phyloP scores from a whole-genome alignment of 768 basidiomycete species.

The Tylopilus cervinicoccineus region DNA sequence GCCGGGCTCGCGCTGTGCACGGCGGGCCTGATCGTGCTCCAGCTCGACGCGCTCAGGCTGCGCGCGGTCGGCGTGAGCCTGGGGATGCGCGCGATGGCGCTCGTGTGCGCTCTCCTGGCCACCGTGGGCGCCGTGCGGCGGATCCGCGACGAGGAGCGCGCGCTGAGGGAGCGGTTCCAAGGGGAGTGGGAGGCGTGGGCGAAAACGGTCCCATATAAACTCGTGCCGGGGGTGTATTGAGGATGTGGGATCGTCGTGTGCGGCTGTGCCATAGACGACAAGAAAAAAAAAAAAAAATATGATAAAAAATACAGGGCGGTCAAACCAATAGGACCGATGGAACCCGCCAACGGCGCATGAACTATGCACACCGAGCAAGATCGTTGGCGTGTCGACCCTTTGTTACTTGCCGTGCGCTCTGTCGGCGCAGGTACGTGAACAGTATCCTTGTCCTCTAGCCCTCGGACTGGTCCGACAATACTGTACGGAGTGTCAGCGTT shows the following conservation, averaged over 20 bases:
- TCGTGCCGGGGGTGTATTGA: conserved; percentile 47
- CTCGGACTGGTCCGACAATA: conserved; percentile 22
- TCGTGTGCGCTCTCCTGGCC: conserved; percentile 6
- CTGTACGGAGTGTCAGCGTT: conserved; percentile 7
- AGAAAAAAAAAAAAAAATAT: background rate
- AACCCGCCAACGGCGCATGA: conserved; percentile 4
- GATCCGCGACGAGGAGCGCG: conserved; percentile 11
- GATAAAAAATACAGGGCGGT: background rate
- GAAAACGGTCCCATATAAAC: conserved; percentile 40
- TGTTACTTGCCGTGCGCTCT: conserved; percentile 14
- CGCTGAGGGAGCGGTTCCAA: conserved; percentile 12
- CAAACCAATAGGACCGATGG: background rate
- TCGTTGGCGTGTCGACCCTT: too few species aligned
- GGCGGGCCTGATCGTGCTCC: conserved; percentile 12
- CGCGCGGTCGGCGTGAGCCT: conserved; percentile 22
- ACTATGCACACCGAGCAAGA: background rate
- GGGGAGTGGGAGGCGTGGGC: conserved; percentile 37
- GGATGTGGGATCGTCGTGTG: background rate
- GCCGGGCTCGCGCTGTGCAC: conserved; percentile 31
- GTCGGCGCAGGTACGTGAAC: conserved; percentile 26
- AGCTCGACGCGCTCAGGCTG: conserved; percentile 3
- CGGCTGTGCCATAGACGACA: too few species aligned
- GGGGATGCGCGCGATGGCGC: conserved; percentile 8
- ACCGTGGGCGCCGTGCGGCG: conserved; percentile 6
- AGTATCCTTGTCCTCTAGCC: conserved; percentile 16